These are phyloP conservation scores for Telfairia occidentalis DNA, from an alignment of 331 rosid species.

Conservation along the genomic window DNA sequence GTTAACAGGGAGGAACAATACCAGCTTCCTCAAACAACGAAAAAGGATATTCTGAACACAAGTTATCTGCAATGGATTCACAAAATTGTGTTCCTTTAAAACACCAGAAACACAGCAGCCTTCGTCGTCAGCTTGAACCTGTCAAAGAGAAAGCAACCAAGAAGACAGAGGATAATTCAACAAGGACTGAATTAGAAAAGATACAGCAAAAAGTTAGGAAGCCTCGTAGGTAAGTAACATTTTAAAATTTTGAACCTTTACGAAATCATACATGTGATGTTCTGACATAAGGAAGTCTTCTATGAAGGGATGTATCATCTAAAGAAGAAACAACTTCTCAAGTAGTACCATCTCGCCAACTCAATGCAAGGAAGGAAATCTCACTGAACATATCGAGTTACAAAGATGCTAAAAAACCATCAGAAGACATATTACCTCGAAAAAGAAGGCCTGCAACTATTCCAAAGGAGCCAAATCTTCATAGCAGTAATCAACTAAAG, in stretches of 20 bases:
- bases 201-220: constrained; percentile 17
- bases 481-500: constrained; percentile 27
- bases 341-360: constrained; percentile 27
- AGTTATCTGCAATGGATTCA: constrained; percentile 23
- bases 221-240: constrained; percentile 37
- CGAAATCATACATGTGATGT: background rate
- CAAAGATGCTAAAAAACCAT: constrained; percentile 32
- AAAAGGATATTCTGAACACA: constrained; percentile 22
- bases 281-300: background rate
- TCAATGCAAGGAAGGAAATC: constrained; percentile 34
- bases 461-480: constrained; percentile 64
- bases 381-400: constrained; percentile 18
- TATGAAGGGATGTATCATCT: constrained; percentile 36
- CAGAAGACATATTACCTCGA: constrained; percentile 25
- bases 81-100: constrained; percentile 16
- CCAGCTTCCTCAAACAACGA: constrained; percentile 11
- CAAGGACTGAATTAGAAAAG: constrained; percentile 27
- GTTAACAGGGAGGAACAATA: constrained; percentile 20
- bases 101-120: constrained; percentile 19
- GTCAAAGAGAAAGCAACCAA: constrained; percentile 11
- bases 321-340: constrained; percentile 31
- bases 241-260: background rate
- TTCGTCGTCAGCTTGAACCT: constrained; percentile 1
- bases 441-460: constrained; percentile 39
- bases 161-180: constrained; percentile 17